A percentile compares a stretch with the other conserved stretches of the same genome.
phyloP scores from a whole-genome alignment of 257 asterid species.

The Dorcoceras hygrometricum region DNA sequence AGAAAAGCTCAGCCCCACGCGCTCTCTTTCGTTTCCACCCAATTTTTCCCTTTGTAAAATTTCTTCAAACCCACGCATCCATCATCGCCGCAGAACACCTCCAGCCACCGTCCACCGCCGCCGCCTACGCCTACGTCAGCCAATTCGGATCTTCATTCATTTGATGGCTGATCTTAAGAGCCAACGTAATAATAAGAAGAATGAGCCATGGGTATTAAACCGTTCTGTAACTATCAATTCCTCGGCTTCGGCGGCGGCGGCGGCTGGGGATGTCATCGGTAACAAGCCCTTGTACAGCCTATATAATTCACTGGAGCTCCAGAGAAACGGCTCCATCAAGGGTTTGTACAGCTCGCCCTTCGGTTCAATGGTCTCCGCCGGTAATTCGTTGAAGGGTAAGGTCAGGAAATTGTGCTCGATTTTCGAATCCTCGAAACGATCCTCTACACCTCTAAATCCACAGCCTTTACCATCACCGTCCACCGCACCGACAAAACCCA shows the following conservation, averaged over 20 bases:
- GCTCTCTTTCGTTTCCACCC: neutral
- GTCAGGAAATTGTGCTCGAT: conserved; percentile 66
- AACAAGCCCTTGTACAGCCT: conserved; percentile 35
- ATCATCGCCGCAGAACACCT: neutral
- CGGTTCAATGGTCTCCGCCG: conserved; percentile 64
- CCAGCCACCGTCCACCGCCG: conserved; percentile 3
- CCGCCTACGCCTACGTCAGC: neutral
- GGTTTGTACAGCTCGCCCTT: conserved; percentile 49
- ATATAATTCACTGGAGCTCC: conserved; percentile 37
- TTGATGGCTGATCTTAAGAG: conserved; percentile 37
- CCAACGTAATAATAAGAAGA: conserved; percentile 21
- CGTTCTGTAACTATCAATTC: conserved; percentile 59
- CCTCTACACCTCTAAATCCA: conserved; percentile 23
- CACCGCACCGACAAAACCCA: conserved; percentile 27
- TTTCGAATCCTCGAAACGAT: conserved; percentile 54
- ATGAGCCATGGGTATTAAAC: conserved; percentile 36
- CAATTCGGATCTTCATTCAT: neutral
- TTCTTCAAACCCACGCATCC: conserved; percentile 38
- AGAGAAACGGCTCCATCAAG: conserved; percentile 63
- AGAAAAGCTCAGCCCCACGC: conserved; percentile 19
- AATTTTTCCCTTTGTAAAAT: conserved; percentile 28
- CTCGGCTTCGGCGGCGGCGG: conserved; percentile 12
- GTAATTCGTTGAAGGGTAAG: conserved; percentile 68
- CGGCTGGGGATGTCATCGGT: conserved; percentile 31
- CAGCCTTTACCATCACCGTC: conserved; percentile 26